Evolutionary conservation across 2,329 filamentous ascomycete species (phyloP).

Genomic region (Pseudogymnoascus sp.): DNA sequence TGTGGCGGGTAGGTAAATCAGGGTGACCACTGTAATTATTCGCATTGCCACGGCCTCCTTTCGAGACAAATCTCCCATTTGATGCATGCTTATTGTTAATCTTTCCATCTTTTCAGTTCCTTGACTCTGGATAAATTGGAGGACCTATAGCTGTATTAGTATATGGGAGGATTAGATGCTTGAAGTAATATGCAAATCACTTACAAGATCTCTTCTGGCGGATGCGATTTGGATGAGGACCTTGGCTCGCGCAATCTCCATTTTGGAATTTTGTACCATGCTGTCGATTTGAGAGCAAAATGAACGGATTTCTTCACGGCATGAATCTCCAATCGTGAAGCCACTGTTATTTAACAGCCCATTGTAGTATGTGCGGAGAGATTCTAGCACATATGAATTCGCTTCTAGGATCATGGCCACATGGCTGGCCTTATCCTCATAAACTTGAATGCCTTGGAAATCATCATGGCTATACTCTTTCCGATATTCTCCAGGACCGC

Average conservation of each 20-base stretch:
- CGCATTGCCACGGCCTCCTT: conserved; percentile 29
- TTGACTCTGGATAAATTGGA: conserved; percentile 29
- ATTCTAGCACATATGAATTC: conserved; percentile 31
- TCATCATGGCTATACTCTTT: conserved; percentile 20
- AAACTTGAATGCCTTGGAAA: conserved; percentile 30
- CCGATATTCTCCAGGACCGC: background rate
- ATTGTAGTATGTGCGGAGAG: conserved; percentile 26
- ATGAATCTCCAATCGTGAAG: conserved; percentile 19
- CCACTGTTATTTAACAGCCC: conserved; percentile 17
- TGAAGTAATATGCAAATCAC: background rate
- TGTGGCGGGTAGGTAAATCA: conserved; percentile 30
- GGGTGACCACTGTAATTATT: conserved; percentile 28
- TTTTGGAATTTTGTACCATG: conserved; percentile 30
- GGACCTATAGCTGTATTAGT: conserved; percentile 20
- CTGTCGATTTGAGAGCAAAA: conserved; percentile 28
- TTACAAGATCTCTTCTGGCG: conserved; percentile 31
- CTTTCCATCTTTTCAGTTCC: conserved; percentile 24
- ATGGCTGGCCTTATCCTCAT: conserved; percentile 32
- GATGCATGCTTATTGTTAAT: conserved; percentile 24
- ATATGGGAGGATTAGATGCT: no score
- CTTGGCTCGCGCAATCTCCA: conserved; percentile 30
- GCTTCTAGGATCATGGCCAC: conserved; percentile 30
- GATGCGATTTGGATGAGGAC: conserved; percentile 28
- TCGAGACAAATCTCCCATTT: conserved; percentile 11
- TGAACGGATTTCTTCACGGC: conserved; percentile 19